Conservation (phyloP, 2,329 filamentous ascomycete species). For the Emmonsiellopsis sp. region DNA sequence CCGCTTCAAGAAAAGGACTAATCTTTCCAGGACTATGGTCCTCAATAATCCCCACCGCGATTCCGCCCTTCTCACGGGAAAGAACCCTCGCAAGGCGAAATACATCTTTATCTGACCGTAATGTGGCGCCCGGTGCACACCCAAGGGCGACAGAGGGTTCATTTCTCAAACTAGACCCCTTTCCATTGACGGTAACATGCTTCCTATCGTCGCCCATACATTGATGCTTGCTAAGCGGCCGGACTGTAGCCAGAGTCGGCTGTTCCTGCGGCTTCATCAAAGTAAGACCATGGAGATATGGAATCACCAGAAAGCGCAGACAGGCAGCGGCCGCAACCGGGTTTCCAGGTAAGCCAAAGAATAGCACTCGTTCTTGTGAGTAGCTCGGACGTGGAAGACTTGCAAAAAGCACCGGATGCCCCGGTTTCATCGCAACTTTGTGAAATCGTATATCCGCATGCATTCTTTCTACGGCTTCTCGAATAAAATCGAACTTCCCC, state of each 20-base stretch:
- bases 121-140: not conserved
- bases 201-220: not conserved
- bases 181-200: not conserved
- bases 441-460: conserved; percentile 18
- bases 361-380: conserved; percentile 6
- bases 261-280: conserved; percentile 7
- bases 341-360: conserved; percentile 22
- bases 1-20: conserved; percentile 14
- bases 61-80: not conserved
- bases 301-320: conserved; percentile 20
- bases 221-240: not conserved
- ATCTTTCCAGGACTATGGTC: conserved; percentile 17
- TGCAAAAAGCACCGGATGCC: conserved; percentile 21
- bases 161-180: not conserved
- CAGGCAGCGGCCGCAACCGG: conserved; percentile 20
- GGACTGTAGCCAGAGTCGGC: conserved; percentile 2
- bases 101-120: not conserved
- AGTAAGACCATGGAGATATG: conserved; percentile 14
- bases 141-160: not conserved
- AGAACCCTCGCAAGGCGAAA: not conserved
- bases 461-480: conserved; percentile 13
- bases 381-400: conserved; percentile 6
- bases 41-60: conserved; percentile 9
- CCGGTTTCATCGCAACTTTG: conserved; percentile 20
- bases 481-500: conserved; percentile 20